phyloP scores from a whole-genome alignment of 2,329 filamentous ascomycete genomes.

The Pseudogymnoascus sp. region DNA sequence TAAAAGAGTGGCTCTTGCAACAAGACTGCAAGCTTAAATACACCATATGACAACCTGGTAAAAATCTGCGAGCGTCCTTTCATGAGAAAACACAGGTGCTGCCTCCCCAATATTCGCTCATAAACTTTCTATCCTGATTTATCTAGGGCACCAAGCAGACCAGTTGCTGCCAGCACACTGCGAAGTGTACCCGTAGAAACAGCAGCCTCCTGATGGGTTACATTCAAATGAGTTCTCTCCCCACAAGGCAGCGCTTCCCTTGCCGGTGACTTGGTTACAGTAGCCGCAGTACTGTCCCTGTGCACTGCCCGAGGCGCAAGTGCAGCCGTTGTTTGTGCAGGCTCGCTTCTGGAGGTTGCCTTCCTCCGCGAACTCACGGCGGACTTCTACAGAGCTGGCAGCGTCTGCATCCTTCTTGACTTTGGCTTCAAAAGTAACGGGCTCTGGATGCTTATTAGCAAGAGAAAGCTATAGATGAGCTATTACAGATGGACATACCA shows the following conservation, averaged over 20 bases:
- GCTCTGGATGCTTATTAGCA: background rate
- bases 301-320: background rate
- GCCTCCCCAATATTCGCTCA: background rate
- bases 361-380: background rate
- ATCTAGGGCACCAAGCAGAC: background rate
- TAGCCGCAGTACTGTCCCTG: background rate
- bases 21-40: background rate
- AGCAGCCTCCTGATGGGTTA: background rate
- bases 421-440: background rate
- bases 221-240: background rate
- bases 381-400: background rate
- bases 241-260: background rate
- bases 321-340: background rate
- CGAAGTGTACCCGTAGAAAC: background rate
- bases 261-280: background rate
- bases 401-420: background rate
- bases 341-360: background rate
- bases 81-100: background rate
- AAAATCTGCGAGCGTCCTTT: background rate
- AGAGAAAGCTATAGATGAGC: background rate
- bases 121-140: background rate
- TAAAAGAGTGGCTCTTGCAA: constrained; percentile 1
- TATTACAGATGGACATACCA: background rate
- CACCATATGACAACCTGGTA: background rate
- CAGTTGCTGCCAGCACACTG: background rate